Percentiles rank a stretch among this genome's conserved stretches.
These are phyloP conservation scores for Houttuynia cordata DNA, from an alignment of 164 flowering plant species.

Conservation along the genomic window DNA sequence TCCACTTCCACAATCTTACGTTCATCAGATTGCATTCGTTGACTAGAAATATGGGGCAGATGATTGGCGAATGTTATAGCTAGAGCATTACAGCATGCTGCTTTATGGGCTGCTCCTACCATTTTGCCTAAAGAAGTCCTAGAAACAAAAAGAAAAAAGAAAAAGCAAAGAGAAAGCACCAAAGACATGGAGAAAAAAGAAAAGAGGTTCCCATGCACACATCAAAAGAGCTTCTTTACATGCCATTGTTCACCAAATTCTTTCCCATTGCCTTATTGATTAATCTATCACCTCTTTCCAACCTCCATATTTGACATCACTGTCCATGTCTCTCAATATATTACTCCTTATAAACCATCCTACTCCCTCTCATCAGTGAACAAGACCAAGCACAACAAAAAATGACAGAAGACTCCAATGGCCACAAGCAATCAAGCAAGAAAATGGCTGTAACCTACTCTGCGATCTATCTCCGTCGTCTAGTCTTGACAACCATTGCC, in stretches of 20 bases:
- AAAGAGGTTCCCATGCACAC: background rate
- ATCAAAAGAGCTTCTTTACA: background rate
- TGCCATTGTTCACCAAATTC: background rate
- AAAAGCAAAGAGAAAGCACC: too few relatives aligned
- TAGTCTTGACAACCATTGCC: conserved; percentile 14
- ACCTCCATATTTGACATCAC: background rate
- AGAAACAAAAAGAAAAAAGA: too few relatives aligned
- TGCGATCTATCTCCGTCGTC: conserved; percentile 9
- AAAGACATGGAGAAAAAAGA: background rate
- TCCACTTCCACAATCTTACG: too few relatives aligned
- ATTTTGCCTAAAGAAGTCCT: too few relatives aligned
- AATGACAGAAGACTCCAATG: too few relatives aligned
- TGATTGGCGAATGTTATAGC: too few relatives aligned
- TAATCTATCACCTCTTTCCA: background rate
- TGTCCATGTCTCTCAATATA: background rate
- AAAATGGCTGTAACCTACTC: background rate
- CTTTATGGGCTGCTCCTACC: too few relatives aligned
- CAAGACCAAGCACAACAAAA: too few relatives aligned
- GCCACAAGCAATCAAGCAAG: background rate
- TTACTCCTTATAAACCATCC: background rate
- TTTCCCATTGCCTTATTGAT: too few relatives aligned
- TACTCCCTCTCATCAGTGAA: background rate
- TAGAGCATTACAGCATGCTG: too few relatives aligned
- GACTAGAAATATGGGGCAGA: too few relatives aligned
- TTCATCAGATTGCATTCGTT: too few relatives aligned